Percentiles rank a stretch among this genome's conserved stretches.
phyloP scores from a whole-genome alignment of 306 rosid genomes.

The Rubus parviflorus region DNA sequence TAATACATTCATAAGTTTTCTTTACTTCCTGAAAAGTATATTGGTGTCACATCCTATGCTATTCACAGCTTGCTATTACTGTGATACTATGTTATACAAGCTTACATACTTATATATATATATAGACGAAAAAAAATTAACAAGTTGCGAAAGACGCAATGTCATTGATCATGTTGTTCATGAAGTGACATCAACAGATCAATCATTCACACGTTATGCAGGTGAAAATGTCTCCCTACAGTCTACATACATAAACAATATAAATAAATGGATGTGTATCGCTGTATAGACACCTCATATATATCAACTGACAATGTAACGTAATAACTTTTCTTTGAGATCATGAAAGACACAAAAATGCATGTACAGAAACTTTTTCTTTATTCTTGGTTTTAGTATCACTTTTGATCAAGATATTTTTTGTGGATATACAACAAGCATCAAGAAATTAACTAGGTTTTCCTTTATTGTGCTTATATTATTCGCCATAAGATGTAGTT shows the following conservation, averaged over 20 bases:
- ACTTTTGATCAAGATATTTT: neutral
- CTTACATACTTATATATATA: neutral
- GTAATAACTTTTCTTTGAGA: too few relatives aligned
- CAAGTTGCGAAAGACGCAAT: neutral
- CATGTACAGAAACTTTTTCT: neutral
- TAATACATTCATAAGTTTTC: neutral
- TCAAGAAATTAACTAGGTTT: slow-evolving; percentile 19
- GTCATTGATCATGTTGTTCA: neutral
- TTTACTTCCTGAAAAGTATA: neutral
- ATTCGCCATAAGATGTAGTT: slow-evolving; percentile 88
- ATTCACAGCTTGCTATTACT: neutral
- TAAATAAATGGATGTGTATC: neutral
- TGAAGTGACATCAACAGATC: neutral
- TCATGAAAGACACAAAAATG: neutral
- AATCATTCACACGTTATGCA: neutral
- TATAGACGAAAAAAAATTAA: neutral
- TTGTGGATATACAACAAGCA: slow-evolving; percentile 18
- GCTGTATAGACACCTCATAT: neutral
- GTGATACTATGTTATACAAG: neutral
- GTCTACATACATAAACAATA: neutral
- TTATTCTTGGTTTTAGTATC: neutral
- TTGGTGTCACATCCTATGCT: neutral
- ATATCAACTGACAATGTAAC: neutral
- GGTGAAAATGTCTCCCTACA: neutral
- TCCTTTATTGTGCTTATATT: slow-evolving; percentile 65